Percentiles rank a stretch among this genome's conserved stretches.
phyloP scores from a whole-genome alignment of 1,284 basidiomycete genomes.

The Leccinum pachyderme region DNA sequence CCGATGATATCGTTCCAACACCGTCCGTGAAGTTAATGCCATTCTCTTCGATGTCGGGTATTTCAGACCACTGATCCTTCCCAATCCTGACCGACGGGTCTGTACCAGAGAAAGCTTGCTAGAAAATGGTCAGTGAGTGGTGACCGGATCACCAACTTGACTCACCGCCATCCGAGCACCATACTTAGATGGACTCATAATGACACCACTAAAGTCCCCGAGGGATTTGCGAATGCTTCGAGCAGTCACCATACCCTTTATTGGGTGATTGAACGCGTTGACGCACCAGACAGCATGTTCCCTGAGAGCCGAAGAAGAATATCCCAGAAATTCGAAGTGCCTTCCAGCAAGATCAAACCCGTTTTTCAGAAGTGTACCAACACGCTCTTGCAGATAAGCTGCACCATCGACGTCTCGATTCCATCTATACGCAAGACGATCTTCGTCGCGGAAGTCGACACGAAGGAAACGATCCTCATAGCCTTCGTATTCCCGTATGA shows the following conservation, averaged over 20 bases:
- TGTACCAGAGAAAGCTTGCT: slow-evolving; percentile 80
- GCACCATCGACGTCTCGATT: slow-evolving; percentile 59
- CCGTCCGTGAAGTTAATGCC: slow-evolving; percentile 68
- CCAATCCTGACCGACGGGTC: slow-evolving; percentile 62
- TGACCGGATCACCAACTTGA: background rate
- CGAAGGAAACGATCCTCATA: slow-evolving; percentile 67
- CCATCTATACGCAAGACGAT: slow-evolving; percentile 66
- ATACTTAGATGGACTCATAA: slow-evolving; percentile 67
- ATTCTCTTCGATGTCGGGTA: slow-evolving; percentile 49
- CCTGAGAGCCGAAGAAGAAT: slow-evolving; percentile 67
- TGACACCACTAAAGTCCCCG: slow-evolving; percentile 61
- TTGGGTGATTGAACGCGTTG: slow-evolving; percentile 51
- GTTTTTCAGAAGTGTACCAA: slow-evolving; percentile 59
- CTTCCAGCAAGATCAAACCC: slow-evolving; percentile 71
- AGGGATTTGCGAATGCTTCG: slow-evolving; percentile 56
- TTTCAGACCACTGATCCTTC: slow-evolving; percentile 56
- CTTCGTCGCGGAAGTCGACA: slow-evolving; percentile 78
- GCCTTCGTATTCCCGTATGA: slow-evolving; percentile 60
- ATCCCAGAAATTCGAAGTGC: slow-evolving; percentile 70
- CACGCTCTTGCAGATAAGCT: slow-evolving; percentile 55
- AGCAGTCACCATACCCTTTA: slow-evolving; percentile 46
- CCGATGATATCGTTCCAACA: slow-evolving; percentile 68
- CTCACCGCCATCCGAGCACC: slow-evolving; percentile 70
- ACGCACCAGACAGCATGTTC: slow-evolving; percentile 80
- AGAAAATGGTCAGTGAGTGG: slow-evolving; percentile 8